A percentile compares a stretch with the other conserved stretches of the same genome.
phyloP scores from a whole-genome alignment of 139 green algal species.

The Tetraselmis striata region DNA sequence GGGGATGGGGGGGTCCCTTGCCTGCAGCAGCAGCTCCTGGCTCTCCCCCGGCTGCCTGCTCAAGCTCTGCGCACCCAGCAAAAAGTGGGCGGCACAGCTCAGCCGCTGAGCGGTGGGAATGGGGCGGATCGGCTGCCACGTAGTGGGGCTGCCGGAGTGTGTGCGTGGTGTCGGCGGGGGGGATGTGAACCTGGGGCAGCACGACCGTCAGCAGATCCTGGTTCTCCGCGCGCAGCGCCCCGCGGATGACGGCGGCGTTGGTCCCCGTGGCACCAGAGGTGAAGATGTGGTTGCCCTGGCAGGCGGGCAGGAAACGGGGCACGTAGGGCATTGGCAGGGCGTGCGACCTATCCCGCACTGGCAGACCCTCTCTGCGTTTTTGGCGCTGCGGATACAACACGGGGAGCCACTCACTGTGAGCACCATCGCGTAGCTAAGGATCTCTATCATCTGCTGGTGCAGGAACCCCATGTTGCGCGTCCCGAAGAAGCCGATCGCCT shows the following conservation, averaged over 20 bases:
- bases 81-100: too few species aligned
- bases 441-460: slow-evolving; percentile 97
- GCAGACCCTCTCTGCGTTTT: not conserved
- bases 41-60: slow-evolving; percentile 83
- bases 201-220: slow-evolving; percentile 94
- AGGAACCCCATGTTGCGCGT: slow-evolving; percentile 97
- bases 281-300: slow-evolving; percentile 94
- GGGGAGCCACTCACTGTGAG: slow-evolving; percentile 79
- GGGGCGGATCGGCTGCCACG: too few species aligned
- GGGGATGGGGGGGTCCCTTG: too few species aligned
- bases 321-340: too few species aligned
- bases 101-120: too few species aligned
- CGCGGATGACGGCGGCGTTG: slow-evolving; percentile 95
- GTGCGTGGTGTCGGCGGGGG: too few species aligned
- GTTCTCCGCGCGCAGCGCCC: slow-evolving; percentile 83
- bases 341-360: not conserved
- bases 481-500: slow-evolving; percentile 94
- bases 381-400: too few species aligned
- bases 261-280: slow-evolving; percentile 93
- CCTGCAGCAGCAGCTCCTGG: slow-evolving; percentile 86
- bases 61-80: slow-evolving; percentile 56
- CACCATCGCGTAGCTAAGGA: slow-evolving; percentile 94
- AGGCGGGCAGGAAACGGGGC: not conserved
- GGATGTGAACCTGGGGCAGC: slow-evolving; percentile 56
- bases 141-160: too few species aligned